Conservation (phyloP, 2,329 filamentous ascomycete species). For the Arthrinium puccinioides region DNA sequence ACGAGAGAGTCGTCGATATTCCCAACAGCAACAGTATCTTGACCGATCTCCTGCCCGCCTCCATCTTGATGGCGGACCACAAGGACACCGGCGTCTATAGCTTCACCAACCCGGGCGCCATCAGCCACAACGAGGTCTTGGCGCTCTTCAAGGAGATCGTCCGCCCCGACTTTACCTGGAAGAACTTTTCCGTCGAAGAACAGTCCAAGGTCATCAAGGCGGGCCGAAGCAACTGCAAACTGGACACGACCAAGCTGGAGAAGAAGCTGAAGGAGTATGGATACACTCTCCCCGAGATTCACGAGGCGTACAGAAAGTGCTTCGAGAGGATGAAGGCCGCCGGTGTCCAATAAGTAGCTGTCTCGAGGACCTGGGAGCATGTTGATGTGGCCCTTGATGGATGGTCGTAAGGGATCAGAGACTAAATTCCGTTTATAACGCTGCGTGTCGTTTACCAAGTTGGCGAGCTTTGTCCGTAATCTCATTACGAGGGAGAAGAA, state of each 20-base stretch:
- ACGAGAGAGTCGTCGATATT: conserved; percentile 58
- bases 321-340: conserved; percentile 57
- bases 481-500: too few species aligned
- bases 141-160: conserved; percentile 56
- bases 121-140: conserved; percentile 65
- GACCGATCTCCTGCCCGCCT: conserved; percentile 54
- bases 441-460: too few species aligned
- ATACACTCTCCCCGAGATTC: conserved; percentile 52
- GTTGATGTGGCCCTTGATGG: too few species aligned
- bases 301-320: conserved; percentile 53
- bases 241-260: conserved; percentile 55
- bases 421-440: too few species aligned
- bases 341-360: conserved; percentile 36
- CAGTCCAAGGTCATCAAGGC: conserved; percentile 62
- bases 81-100: conserved; percentile 59
- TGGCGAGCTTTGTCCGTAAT: too few species aligned
- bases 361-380: too few species aligned
- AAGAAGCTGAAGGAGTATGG: conserved; percentile 53
- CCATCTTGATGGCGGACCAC: conserved; percentile 53
- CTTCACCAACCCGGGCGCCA: conserved; percentile 63
- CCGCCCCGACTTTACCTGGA: conserved; percentile 52
- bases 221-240: conserved; percentile 57
- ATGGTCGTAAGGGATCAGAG: too few species aligned
- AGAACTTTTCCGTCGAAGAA: conserved; percentile 60
- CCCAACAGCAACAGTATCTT: conserved; percentile 64